Base-by-base conservation (phyloP, 2,329 filamentous ascomycete genomes). In the Septoria linicola region DNA sequence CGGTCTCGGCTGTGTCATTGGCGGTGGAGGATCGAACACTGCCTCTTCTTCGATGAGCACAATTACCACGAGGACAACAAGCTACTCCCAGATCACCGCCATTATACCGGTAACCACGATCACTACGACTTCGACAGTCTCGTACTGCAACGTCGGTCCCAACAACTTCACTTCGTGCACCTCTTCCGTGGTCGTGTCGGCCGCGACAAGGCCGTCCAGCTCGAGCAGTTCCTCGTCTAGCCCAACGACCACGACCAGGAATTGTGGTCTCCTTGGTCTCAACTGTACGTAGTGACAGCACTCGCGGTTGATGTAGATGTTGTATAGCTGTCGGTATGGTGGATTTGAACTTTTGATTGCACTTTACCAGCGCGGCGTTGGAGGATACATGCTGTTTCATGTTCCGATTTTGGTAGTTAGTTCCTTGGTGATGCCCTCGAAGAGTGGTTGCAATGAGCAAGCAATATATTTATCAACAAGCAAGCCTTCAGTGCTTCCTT, bases 381-480 rank as follows among this genome's bases (percentile, higher is more conserved):
- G 35, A 25, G 17, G 34, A 13, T 8, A 17, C 13, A 21, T 25
- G 4, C 41, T n/a, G n/a, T n/a, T n/a, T 60, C 56, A 60, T 52
- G 46, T 48, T 54, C 58, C 59, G 41, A 59, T 61, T 13, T 47
- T 54, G 25, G 46, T 50, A 37, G 46, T 59, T 8, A 70, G 53
- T 30, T 63, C 45, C 23, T 61, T 62, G 8, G 65, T 81, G 59
- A 92, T 86, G 4, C 72, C 76, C 60, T 78, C 74, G 65, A 92
- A 91, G 7, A 91, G 73, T 42, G 82, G 81, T 54, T 75, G 81
- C 31, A 92, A 72, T 30, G 85, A 88, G 68, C 88, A 92, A 55
- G 77, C 74, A 58, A 76, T 76, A 68, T 92, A 92, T 69, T 89
- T 90, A 46, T 85, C 79, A 31, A 86, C 83, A 60, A 92, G 68